Evolutionary conservation across 73 alveolate genomes (phyloP), one percentile per base, ranked within the genome.

Genomic region (Paraurostyla sp.): DNA sequence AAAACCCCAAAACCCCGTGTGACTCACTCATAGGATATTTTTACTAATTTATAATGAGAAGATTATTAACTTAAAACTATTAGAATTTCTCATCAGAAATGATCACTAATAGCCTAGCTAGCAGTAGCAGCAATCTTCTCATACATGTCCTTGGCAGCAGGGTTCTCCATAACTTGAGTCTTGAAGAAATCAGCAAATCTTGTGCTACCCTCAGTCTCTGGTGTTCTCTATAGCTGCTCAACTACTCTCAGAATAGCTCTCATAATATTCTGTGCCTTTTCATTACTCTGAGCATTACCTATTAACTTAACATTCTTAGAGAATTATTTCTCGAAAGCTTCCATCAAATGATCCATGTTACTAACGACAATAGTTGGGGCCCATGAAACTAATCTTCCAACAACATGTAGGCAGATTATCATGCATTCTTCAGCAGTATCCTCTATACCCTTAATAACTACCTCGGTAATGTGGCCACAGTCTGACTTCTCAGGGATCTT

Each of bases 371-470:
- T 91, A 30, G 93, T 90, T 16, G 96, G 94, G 3, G 96, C 97
- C 96, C 96, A 93, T n/a, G 36, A 33, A 32, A 80, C 76, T 35
- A 93, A 56, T 45, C 89, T 90, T 11, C 91, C 83, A 3, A 93
- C 52, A 13, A 93, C 25, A 36, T 90, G 94, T 32, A 81, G 93
- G 38, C 93, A 60, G 38, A 83, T 91, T 16, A 85, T 63, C 83
- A 80, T 73, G 51, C 93, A 93, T 38, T 93, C 97, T 35, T 93
- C 97, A 40, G 92, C 87, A 1, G 97, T 80, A 63, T 93, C 97
- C 23, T 84, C 94, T 7, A 93, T 83, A 33, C 97, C 97, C 48
- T 41, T 57, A 43, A 93, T 71, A 9, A 83, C 91, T 56, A 83
- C 88, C 13, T 93, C 97, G 11, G 87, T 69, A 41, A 88, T 32